Base-by-base conservation (phyloP, 768 basidiomycete genomes). In the Dentipellis sp. region DNA sequence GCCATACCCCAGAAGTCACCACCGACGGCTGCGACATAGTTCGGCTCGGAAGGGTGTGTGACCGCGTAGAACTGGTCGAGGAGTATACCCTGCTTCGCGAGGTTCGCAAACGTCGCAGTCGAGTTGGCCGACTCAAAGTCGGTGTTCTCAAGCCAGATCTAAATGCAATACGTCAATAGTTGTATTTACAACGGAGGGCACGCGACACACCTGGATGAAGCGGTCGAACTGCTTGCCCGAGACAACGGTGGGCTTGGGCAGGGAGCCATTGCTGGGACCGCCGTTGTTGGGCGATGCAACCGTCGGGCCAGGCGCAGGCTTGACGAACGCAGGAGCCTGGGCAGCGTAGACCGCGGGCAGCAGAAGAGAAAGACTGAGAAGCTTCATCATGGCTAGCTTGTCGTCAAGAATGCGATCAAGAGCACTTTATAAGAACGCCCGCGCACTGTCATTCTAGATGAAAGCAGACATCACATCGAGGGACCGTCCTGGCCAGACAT, bases 81-180 rank as follows among this genome's bases (percentile, higher is more conserved):
- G 6, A 72, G 59, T 55, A 86, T 69, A 7, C 83, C 82, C 63
- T 83, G 71, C 49, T 71, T 59, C 14, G 76, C 74, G 56, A 85
- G 66, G 48, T 67, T 49, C 51, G 64, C 58, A 65, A 75, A 75
- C 17, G 58, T 59, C 10, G 59, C 57, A 5, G 49, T 58, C 23
- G 62, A 54, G 14, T 53, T 64, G 55, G 67, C 71, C 54, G 61
- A 62, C 9, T 59, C 64, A 57, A 70, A 86, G 61, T 84, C 76
- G 14, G 79, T 83, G 66, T 84, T 85, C 64, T 84, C 83, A 38
- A 86, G 69, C 79, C 79, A 84, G 55, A 84, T 80, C 61, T 76
- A 64, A 35, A 47, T 9, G 4, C 38, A 34, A 40, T 14, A 11
- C 47, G 29, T 29, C 3, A 38, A 36, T 4, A 5, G 34, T n/a